Evolutionary conservation across 2,329 filamentous ascomycete genomes (phyloP), one percentile per base, ranked within the genome.

Genomic region (Claviceps sorghi): DNA sequence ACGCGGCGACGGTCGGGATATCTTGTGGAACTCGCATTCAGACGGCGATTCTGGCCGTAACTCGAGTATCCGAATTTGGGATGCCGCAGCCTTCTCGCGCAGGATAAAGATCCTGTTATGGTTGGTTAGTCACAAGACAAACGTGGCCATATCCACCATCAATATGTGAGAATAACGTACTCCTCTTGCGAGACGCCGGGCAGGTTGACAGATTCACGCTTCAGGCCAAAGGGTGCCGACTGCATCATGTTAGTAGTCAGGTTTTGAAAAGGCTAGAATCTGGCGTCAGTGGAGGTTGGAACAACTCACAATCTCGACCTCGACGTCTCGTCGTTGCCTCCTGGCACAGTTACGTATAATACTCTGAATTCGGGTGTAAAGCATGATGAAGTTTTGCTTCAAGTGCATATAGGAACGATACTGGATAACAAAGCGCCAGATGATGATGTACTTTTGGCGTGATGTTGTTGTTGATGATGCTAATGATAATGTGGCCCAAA

Each of bases 211-310:
- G 70, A 65, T 60, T 79, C 76, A 53, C 72, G 73, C 61, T 76
- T 75, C 60, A 81, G 75, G 62, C 80, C 71, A 64, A 78, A 82
- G 0, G 79, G 79, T 10, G 72, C 72, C 49, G 77, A 80, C 78
- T 81, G 54, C 5, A 26, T 22, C 17, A 19, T 8, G 51, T 55
- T 34, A 55, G 43, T 29, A 10, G 29, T n/a, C 6, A 17, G 42
- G 15, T 29, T 13, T 29, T 2, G 15, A 26, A 2, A 8, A 5
- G 19, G 2, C 10, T 17, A n/a, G 26, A 15, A 29, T 26, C 5
- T 6, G 42, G 22, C 13, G 21, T 17, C 13, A 29, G 30, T 3
- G 19, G 26, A 5, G 26, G 3, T 26, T 17, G 32, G 38, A 9
- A 19, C 21, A 48, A 60, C 73, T 56, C 61, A 77, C 74, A 62